Base-by-base conservation (phyloP, 2,329 filamentous ascomycete species). In the Aspergillus oerlinghausenensis region DNA sequence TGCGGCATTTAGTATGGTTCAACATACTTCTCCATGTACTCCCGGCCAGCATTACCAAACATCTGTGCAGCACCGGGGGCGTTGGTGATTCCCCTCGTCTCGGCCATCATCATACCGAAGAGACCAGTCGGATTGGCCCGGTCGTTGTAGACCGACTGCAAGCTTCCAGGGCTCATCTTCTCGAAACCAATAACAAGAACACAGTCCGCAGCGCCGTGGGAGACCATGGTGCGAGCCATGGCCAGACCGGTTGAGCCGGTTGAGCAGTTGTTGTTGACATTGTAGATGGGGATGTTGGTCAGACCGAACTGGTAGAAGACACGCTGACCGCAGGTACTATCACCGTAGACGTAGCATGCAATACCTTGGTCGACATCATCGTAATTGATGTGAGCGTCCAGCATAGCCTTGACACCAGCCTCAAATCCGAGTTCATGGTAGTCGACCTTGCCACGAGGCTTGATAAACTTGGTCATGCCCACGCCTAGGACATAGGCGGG, bases 221-320 rank as follows among this genome's bases (percentile, higher is more conserved):
- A 82, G 66, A 97, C 87, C 72, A 95, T 82, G 53, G 87, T 90
- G 35, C 92, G 82, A 1, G 84, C 94, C 83, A 97, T 88, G 70
- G 87, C 87, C 56, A 97, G 79, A 8, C 93, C 94, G 0, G 93
- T 96, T 4, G 88, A 92, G n/a, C 93, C 94, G 0, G 93, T 97
- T 3, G 90, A 90, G 82, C 93, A 97, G 80, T 97, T 97, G 82
- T 97, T 97, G 84, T 97, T 97, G 70, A 96, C 91, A 70, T 97
- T 97, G 82, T 95, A 92, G 72, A 97, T 91, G 68, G 93, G 93
- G 67, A 97, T 97, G 70, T 88, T 83, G 47, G 92, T 97, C 88
- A 97, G 92, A 79, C 93, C 94, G 75, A 97, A 97, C 78, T 97
- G 93, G 79, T 97, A 97, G 78, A 97, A 97, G 70, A 97, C 92